These are phyloP conservation scores for Suhomyces yuchorum DNA, from an alignment of 1,139 yeast species.

Conservation along the genomic window DNA sequence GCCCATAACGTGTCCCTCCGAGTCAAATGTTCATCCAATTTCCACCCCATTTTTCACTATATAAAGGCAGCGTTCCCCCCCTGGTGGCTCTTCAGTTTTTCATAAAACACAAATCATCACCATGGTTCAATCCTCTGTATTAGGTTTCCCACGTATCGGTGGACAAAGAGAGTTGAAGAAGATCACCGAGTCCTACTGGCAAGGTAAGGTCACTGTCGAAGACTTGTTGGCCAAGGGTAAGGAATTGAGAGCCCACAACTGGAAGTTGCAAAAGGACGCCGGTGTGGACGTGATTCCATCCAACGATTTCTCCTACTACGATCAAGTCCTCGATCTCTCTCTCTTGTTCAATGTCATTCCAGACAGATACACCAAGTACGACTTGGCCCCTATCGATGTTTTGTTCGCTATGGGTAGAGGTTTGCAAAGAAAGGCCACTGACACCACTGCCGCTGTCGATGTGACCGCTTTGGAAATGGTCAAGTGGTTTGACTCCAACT, in stretches of 20 bases:
- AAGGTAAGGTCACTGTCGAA: conserved; percentile 85
- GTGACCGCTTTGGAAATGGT: conserved; percentile 99
- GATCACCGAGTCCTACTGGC: conserved; percentile 98
- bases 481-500: conserved; percentile 99
- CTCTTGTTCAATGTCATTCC: conserved; percentile 94
- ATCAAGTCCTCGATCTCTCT: conserved; percentile 93
- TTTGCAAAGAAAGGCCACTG: conserved; percentile 95
- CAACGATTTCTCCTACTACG: conserved; percentile 97
- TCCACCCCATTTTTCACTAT: conserved; percentile 11
- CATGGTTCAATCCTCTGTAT: conserved; percentile 95
- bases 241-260: conserved; percentile 92
- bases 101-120: conserved; percentile 8
- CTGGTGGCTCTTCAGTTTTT: not conserved
- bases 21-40: conserved; percentile 5
- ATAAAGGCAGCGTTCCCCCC: conserved; percentile 11
- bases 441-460: conserved; percentile 84
- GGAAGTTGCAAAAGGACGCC: conserved; percentile 96
- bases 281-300: conserved; percentile 98
- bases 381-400: conserved; percentile 87
- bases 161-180: conserved; percentile 99
- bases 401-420: conserved; percentile 99
- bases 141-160: conserved; percentile 99
- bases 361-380: conserved; percentile 92
- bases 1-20: conserved; percentile 10
- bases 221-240: conserved; percentile 91